Evolutionary conservation across 306 rosid species (phyloP), one percentile per base, ranked within the genome.

Genomic region (Malus sieversii): DNA sequence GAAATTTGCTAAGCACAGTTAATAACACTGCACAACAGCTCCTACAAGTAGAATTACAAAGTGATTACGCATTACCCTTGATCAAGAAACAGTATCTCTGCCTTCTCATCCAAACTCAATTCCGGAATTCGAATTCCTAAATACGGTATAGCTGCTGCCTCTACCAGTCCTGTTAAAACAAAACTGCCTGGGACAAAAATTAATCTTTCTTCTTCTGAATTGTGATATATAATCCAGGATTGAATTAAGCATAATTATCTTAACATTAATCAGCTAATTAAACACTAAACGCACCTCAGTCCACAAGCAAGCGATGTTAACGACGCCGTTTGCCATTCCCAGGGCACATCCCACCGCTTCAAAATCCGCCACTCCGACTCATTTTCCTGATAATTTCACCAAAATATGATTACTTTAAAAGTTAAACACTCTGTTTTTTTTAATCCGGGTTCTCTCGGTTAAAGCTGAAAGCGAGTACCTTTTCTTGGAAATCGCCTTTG

Each of bases 281-380:
- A 57, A 40, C 4, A 20, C 7, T 15, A n/a, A 61, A 69, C 72
- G 44, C 88, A 95, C 99, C 99, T 93, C 32, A 96, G 81, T 68
- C 99, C 99, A 85, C 97, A 90, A 78, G 96, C 97, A 60, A 96
- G 81, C 53, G 96, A 90, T 35, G 96, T 89, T 70, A 96, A 77
- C 27, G 99, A 86, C 82, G 84, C 91, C 11, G 93, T 90, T 88
- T 89, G 98, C 99, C 99, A 96, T 75, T 83, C 90, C 99, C 99
- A 96, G 65, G 99, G 99, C 64, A 92, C 98, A 48, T 90, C 92
- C 98, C 99, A 96, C 68, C 92, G 89, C 86, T 84, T 87, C 81
- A 90, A 87, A 87, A 95, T 80, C 59, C 85, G 91, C 96, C 87
- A 90, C 5, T 78, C 83, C 72, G 7, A 78, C 71, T 81, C 88